phyloP scores from a whole-genome alignment of 352 stramenopile species.

The Lagenidium sp. region DNA sequence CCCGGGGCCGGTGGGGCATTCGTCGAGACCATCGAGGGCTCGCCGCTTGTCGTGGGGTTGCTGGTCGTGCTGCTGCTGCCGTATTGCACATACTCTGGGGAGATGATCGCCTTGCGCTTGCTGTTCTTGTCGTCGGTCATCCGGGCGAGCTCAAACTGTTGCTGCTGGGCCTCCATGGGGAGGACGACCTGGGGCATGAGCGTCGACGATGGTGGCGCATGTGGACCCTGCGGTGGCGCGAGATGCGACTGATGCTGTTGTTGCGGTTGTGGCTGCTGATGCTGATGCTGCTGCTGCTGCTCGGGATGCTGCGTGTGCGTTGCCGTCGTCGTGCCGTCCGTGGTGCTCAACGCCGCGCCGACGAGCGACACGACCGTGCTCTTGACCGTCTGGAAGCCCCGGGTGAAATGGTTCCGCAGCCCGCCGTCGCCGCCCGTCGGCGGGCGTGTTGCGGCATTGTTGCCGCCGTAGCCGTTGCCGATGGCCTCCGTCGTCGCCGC shows the following conservation, averaged over 20 bases:
- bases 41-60: not conserved
- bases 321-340: not conserved
- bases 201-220: not conserved
- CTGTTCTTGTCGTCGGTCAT: slow-evolving; percentile 62
- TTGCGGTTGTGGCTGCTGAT: not conserved
- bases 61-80: slow-evolving; percentile 7
- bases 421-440: slow-evolving; percentile 7
- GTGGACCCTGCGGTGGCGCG: not conserved
- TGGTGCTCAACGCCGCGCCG: slow-evolving; percentile 17
- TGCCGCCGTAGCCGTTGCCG: not conserved
- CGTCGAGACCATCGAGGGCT: not conserved
- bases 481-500: not conserved
- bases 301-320: not conserved
- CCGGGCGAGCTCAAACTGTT: slow-evolving; percentile 25
- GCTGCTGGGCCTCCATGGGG: slow-evolving; percentile 8
- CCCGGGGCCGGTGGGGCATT: not conserved
- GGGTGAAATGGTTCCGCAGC: slow-evolving; percentile 25
- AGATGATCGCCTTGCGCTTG: slow-evolving; percentile 79
- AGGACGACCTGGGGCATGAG: slow-evolving; percentile 3
- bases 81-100: slow-evolving; percentile 78
- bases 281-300: not conserved
- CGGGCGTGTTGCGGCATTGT: not conserved
- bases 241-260: not conserved
- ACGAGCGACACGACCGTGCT: slow-evolving; percentile 40
- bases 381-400: slow-evolving; percentile 35